Evolutionary conservation across 805 yeast species (phyloP), one percentile per base, ranked within the genome.

Genomic region (Yueomyces sinensis): DNA sequence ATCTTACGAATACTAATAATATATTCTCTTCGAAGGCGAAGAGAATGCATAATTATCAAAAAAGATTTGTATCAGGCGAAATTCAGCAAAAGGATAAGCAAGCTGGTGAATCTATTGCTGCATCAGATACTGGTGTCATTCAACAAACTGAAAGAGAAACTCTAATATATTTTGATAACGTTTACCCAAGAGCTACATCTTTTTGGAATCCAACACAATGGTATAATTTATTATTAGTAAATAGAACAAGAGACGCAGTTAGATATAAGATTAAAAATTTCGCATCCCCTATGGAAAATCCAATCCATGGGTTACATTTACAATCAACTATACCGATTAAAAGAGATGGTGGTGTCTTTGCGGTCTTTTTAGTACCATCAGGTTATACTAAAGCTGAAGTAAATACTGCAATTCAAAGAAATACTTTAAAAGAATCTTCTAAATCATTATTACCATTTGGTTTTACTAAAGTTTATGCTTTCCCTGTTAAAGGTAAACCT

Each of bases 321-420:
- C 63, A 70, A 5, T 74, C 76, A 2, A 66, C 83, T 22, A 71
- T 77, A 23, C 80, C 91, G 0, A 69, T 87, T 36, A 65, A 63
- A 37, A 65, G 94, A 40, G 98, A 91, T 50, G 95, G 96, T 34
- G 97, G 97, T 31, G 95, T 84, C 2, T 87, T 89, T 65, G 91
- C 83, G 27, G 79, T 78, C 43, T 79, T 79, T 46, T 56, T 62
- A 22, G 71, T 82, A 20, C 82, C 87, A 0, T 65, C 62, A 5
- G 65, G 58, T 3, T 55, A 55, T 36, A 58, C 68, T 4, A 58
- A 68, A 4, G 66, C 70, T 29, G 76, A 71, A 17, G 65, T 79
- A 32, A 74, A 76, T 37, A 49, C 65, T 3, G 54, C 58, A 40
- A 63, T 83, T 19, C 70, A 64, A 35, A 46, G 54, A 32, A 75